A percentile compares a stretch with the other conserved stretches of the same genome.
Evolutionary conservation across 805 yeast genomes (phyloP).

Genomic region (Brettanomyces naardenensis): DNA sequence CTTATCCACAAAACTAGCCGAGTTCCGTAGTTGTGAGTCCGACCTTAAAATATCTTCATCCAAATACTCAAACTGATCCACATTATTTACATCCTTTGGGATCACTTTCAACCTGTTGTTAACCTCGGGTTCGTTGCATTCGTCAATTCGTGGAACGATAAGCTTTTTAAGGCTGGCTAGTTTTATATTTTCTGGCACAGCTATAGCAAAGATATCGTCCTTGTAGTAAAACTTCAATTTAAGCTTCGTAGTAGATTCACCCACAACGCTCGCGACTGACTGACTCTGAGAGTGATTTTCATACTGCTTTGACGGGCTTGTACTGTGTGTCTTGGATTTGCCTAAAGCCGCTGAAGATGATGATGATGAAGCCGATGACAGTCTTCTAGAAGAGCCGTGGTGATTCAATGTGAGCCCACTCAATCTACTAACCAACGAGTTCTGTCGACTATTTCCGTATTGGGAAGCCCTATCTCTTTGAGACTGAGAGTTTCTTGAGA

Average conservation of each 20-base stretch:
- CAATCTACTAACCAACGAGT: constrained; percentile 14
- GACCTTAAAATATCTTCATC: constrained; percentile 13
- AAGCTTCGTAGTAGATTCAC: constrained; percentile 27
- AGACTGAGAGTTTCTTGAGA: constrained; percentile 28
- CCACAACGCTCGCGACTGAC: neutral
- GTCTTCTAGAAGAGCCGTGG: constrained; percentile 1
- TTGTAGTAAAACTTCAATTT: constrained; percentile 72
- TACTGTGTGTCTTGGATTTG: neutral
- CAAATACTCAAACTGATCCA: constrained; percentile 14
- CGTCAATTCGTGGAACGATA: constrained; percentile 25
- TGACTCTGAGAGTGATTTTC: neutral
- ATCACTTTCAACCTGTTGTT: constrained; percentile 17
- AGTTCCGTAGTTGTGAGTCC: constrained; percentile 21
- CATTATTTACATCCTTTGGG: constrained; percentile 22
- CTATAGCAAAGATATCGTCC: constrained; percentile 73
- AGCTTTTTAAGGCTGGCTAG: constrained; percentile 19
- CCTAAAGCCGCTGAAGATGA: constrained; percentile 1
- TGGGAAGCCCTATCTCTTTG: constrained; percentile 48
- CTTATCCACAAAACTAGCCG: constrained; percentile 22
- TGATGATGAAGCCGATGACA: constrained; percentile 4
- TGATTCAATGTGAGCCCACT: constrained; percentile 14
- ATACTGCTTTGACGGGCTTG: neutral
- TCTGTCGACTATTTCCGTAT: constrained; percentile 28
- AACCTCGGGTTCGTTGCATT: constrained; percentile 17
- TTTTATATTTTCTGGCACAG: constrained; percentile 18